A percentile compares a stretch with the other conserved stretches of the same genome.
These are phyloP conservation scores for Diospyros kaki DNA, from an alignment of 148 eudicot genomes.

Conservation along the genomic window DNA sequence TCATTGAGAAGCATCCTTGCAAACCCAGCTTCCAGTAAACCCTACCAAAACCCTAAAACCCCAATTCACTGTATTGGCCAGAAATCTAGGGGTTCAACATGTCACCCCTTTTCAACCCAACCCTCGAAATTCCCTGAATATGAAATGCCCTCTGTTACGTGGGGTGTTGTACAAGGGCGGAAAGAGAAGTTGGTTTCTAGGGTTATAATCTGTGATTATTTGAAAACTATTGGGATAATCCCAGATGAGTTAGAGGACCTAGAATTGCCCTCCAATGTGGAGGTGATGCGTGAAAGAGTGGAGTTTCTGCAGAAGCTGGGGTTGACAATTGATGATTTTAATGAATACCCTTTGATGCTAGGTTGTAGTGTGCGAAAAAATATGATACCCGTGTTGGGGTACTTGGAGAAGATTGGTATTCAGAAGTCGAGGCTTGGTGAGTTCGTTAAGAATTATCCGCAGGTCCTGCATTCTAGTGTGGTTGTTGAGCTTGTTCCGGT, in stretches of 20 bases:
- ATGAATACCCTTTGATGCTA: conserved; percentile 84
- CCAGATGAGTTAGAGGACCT: conserved; percentile 83
- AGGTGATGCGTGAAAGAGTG: conserved; percentile 88
- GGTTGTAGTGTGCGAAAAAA: conserved; percentile 92
- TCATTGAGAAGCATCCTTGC: conserved; percentile 18
- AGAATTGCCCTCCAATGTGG: conserved; percentile 90
- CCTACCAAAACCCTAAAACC: conserved; percentile 34
- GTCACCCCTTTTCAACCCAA: conserved; percentile 50
- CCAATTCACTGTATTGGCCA: not conserved
- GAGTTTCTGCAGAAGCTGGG: conserved; percentile 91
- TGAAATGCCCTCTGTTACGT: conserved; percentile 93
- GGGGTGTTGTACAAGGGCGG: conserved; percentile 95
- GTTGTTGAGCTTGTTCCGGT: conserved; percentile 93
- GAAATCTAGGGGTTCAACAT: conserved; percentile 25
- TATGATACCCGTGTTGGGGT: conserved; percentile 83
- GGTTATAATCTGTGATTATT: conserved; percentile 84
- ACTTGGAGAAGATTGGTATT: conserved; percentile 82
- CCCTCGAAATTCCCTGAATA: conserved; percentile 68
- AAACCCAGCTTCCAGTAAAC: conserved; percentile 19
- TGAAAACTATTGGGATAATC: conserved; percentile 68
- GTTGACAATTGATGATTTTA: conserved; percentile 77
- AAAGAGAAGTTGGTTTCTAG: conserved; percentile 83
- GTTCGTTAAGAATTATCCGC: conserved; percentile 82
- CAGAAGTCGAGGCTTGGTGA: conserved; percentile 73
- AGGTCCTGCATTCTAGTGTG: conserved; percentile 81